phyloP scores from a whole-genome alignment of 257 asterid genomes.

The Rehmannia glutinosa region DNA sequence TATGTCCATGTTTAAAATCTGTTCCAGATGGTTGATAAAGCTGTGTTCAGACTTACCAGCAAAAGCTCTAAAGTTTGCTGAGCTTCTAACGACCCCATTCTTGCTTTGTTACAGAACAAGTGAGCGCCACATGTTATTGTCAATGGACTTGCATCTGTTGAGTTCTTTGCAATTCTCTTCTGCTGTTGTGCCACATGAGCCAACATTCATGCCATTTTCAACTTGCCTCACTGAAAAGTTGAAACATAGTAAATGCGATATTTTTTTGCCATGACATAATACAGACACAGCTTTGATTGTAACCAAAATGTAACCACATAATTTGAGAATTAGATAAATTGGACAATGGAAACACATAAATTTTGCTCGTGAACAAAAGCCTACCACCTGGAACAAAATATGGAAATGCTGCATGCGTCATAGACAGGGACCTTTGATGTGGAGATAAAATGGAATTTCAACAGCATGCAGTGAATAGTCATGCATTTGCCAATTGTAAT shows the following conservation, averaged over 20 bases:
- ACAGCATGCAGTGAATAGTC: too few species aligned
- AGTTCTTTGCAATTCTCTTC: slow-evolving; percentile 62
- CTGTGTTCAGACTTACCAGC: slow-evolving; percentile 57
- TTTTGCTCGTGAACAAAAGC: too few species aligned
- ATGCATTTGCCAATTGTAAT: too few species aligned
- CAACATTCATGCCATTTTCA: slow-evolving; percentile 85
- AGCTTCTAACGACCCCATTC: slow-evolving; percentile 45
- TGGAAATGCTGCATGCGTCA: too few species aligned
- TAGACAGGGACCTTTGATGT: too few species aligned
- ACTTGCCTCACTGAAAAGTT: slow-evolving; percentile 26
- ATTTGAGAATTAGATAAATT: too few species aligned
- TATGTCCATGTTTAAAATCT: slow-evolving; percentile 82
- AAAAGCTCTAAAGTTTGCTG: slow-evolving; percentile 58
- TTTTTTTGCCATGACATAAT: not conserved
- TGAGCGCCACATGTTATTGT: slow-evolving; percentile 69
- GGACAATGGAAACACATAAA: too few species aligned
- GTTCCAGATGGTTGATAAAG: slow-evolving; percentile 80
- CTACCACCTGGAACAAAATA: too few species aligned
- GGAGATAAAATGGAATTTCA: too few species aligned
- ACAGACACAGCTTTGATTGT: not conserved
- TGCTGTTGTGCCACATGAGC: slow-evolving; percentile 97
- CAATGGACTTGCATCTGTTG: slow-evolving; percentile 53
- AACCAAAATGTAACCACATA: not conserved
- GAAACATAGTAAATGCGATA: slow-evolving; percentile 4
- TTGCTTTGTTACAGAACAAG: slow-evolving; percentile 65